Base-by-base conservation (phyloP, 805 yeast species). In the Yarrowia osloensis region DNA sequence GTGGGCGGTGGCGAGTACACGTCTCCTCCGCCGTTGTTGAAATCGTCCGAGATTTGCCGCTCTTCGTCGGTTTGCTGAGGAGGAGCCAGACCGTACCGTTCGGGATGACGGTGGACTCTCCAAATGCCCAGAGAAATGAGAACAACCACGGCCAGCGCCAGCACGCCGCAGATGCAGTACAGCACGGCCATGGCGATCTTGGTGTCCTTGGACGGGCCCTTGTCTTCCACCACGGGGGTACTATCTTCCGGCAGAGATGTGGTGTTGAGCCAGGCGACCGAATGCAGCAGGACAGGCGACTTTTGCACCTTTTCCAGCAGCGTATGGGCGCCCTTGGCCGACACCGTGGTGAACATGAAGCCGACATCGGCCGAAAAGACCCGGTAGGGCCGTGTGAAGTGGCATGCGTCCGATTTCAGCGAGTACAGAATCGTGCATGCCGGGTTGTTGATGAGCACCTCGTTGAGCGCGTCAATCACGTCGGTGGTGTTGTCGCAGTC, bases 61-160 rank as follows among this genome's bases (percentile, higher is more conserved):
- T 26, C 35, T 28, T 40, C 15, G 19, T 50, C 68, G 8, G 31
- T 24, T 22, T 57, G 63, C 2, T 49, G 50, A 1, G 57, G 65
- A 8, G 71, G 44, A 24, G 57, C 67, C 31, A 73, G 52, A 7
- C 76, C 76, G 63, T 76, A 76, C 28, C 78, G 68, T 50, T 76
- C 78, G 0, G 79, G 79, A 59, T 77, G 77, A 24, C 75, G 70
- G 44, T 74, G 78, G 12, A 75, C 72, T 5, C 79, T 72, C 33
- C 75, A 65, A 5, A 76, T 76, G n/a, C 78, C 79, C 4, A 75
- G 70, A 8, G 74, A 67, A 26, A 76, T 72, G 33, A 77, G 67
- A 26, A 74, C 67, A 35, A 75, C 66, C 49, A 76, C 75, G 29
- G 73, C 70, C 0, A 71, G 67, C 2, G 76, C 74, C 4, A 75